Percentiles rank a stretch among this genome's conserved stretches.
phyloP scores from a whole-genome alignment of 2,329 filamentous ascomycete species.

The Hirsutella minnesotensis region DNA sequence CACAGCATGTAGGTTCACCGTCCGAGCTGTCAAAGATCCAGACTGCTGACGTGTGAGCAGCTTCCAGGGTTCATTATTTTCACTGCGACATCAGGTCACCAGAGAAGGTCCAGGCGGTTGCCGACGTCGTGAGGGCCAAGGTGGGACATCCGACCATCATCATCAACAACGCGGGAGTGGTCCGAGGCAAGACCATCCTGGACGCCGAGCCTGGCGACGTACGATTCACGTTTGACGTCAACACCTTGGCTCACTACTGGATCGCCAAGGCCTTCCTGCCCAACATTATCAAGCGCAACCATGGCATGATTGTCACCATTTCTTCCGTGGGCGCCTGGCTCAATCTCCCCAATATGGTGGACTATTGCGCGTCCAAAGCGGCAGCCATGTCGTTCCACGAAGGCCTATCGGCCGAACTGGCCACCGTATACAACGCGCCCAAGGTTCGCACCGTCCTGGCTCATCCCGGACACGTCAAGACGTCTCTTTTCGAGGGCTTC shows the following conservation, averaged over 20 bases:
- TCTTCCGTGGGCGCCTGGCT: conserved; percentile 52
- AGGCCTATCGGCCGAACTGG: conserved; percentile 46
- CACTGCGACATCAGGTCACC: conserved; percentile 57
- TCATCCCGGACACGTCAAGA: conserved; percentile 35
- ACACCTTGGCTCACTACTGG: conserved; percentile 56
- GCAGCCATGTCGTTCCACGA: conserved; percentile 58
- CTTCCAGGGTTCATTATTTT: conserved; percentile 51
- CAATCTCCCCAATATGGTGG: conserved; percentile 49
- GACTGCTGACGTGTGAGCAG: conserved; percentile 8
- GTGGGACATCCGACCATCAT: conserved; percentile 57
- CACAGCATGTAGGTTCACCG: conserved; percentile 28
- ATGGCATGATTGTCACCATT: conserved; percentile 64
- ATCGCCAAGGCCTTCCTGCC: conserved; percentile 57
- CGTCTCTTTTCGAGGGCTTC: conserved; percentile 32
- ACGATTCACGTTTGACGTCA: conserved; percentile 59
- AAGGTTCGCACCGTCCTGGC: conserved; percentile 55
- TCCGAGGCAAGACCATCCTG: conserved; percentile 49
- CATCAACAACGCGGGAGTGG: conserved; percentile 61
- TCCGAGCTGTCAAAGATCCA: neutral
- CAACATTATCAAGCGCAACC: conserved; percentile 47
- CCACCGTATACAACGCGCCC: conserved; percentile 47
- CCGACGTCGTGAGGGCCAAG: conserved; percentile 36
- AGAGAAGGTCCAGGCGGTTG: conserved; percentile 37
- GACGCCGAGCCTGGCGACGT: conserved; percentile 44
- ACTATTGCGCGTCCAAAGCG: conserved; percentile 57